Percentiles rank a stretch among this genome's conserved stretches.
These are phyloP conservation scores for Pleurotus sapidus DNA, from an alignment of 768 basidiomycete species.

Conservation along the genomic window DNA sequence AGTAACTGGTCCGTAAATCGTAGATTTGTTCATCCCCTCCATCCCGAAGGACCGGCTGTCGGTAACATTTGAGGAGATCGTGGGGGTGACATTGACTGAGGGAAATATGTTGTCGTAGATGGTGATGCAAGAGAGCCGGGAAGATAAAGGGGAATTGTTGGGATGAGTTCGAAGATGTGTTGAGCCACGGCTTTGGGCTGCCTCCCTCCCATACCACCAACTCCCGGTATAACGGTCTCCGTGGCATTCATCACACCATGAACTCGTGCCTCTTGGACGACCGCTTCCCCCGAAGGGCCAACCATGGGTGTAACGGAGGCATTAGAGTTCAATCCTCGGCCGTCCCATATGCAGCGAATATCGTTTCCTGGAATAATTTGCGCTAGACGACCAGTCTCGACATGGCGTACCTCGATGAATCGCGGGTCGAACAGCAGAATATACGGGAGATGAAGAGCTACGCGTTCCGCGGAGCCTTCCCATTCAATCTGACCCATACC, in stretches of 20 bases:
- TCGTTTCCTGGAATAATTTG: constrained; percentile 87
- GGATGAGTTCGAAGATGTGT: constrained; percentile 76
- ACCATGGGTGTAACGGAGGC: constrained; percentile 60
- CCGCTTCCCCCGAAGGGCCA: constrained; percentile 41
- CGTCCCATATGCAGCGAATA: constrained; percentile 90
- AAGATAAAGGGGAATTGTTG: constrained; percentile 72
- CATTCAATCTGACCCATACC: constrained; percentile 81
- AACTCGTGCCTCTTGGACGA: constrained; percentile 76
- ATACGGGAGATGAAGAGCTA: constrained; percentile 89
- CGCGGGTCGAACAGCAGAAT: constrained; percentile 86
- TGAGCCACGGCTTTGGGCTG: constrained; percentile 56
- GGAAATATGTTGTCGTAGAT: constrained; percentile 49
- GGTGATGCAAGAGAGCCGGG: constrained; percentile 57
- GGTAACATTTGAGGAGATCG: constrained; percentile 47
- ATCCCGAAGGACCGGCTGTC: constrained; percentile 14
- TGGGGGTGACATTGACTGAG: constrained; percentile 50
- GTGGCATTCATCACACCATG: constrained; percentile 82
- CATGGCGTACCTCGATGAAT: constrained; percentile 90
- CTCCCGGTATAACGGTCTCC: constrained; percentile 36
- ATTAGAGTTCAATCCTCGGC: constrained; percentile 57
- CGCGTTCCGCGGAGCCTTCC: constrained; percentile 90
- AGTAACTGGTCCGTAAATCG: not conserved
- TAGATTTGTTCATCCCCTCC: not conserved
- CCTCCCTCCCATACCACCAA: constrained; percentile 19
- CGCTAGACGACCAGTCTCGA: constrained; percentile 75